phyloP scores from a whole-genome alignment of 108 stramenopile species.

The Cyclostephanos tholiformis region DNA sequence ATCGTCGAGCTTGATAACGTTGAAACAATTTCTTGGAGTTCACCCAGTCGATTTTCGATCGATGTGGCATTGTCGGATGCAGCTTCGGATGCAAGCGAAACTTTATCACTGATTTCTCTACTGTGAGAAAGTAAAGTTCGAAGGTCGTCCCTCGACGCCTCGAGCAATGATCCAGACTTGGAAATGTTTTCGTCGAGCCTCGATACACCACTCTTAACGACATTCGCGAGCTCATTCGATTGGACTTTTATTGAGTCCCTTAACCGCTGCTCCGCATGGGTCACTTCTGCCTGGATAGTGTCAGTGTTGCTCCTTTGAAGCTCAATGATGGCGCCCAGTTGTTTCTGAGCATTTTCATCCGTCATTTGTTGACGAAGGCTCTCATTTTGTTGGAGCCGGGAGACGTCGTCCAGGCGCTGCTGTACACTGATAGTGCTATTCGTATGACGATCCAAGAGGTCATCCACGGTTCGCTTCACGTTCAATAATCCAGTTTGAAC shows the following conservation, averaged over 20 bases:
- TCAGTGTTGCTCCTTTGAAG: no score
- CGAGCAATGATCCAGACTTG: constrained; percentile 11
- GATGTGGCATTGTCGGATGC: background rate
- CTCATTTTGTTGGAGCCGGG: no score
- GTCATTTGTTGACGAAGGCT: no score
- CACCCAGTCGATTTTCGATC: constrained; percentile 13
- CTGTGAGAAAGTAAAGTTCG: background rate
- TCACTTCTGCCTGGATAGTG: no score
- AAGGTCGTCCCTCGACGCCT: constrained; percentile 13
- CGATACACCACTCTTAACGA: background rate
- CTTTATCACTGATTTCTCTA: background rate
- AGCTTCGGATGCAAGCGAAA: background rate
- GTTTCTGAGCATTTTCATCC: no score
- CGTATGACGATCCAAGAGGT: background rate
- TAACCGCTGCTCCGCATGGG: no score
- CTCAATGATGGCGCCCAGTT: no score
- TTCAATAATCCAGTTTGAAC: background rate
- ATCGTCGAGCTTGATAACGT: constrained; percentile 1
- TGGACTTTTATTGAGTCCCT: no score
- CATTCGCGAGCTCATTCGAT: background rate
- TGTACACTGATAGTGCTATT: no score
- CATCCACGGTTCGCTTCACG: constrained; percentile 3
- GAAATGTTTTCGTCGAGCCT: constrained; percentile 9
- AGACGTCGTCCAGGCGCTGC: no score
- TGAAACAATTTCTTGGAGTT: constrained; percentile 2